Conservation (phyloP, 495 filamentous ascomycete species). For the Aspergillus carlsbadensis region DNA sequence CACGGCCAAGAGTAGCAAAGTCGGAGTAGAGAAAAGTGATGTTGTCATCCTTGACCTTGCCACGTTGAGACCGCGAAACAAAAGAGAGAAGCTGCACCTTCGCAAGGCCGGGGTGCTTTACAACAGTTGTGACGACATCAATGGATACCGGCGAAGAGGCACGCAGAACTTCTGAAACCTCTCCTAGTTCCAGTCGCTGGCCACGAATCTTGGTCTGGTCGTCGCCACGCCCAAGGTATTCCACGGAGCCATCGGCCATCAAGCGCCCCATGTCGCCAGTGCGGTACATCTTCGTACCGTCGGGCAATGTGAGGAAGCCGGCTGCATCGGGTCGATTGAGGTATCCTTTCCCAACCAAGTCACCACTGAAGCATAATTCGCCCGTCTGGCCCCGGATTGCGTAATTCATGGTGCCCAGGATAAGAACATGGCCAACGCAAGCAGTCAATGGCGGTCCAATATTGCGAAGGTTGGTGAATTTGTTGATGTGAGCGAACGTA, state of each 20-base stretch:
- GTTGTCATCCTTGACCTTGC: constrained; percentile 6
- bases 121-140: constrained; percentile 41
- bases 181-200: constrained; percentile 72
- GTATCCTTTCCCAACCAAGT: constrained; percentile 85
- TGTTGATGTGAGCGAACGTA: constrained; percentile 70
- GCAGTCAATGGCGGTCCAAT: constrained; percentile 83
- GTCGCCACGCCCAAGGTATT: constrained; percentile 73
- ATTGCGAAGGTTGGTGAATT: constrained; percentile 73
- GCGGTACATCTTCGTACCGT: constrained; percentile 44
- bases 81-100: constrained; percentile 46
- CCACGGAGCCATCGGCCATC: constrained; percentile 45
- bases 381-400: constrained; percentile 78
- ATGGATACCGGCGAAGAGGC: constrained; percentile 32
- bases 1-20: constrained; percentile 20
- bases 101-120: constrained; percentile 42
- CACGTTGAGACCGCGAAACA: constrained; percentile 17
- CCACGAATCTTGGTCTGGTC: constrained; percentile 80
- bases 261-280: constrained; percentile 51
- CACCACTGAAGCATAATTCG: constrained; percentile 84
- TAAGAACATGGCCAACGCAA: constrained; percentile 77
- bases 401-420: constrained; percentile 62
- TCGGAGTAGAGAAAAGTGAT: constrained; percentile 23
- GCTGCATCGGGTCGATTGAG: constrained; percentile 66
- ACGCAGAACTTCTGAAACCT: constrained; percentile 61
- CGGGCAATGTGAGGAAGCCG: constrained; percentile 39